Conservation (phyloP, 768 basidiomycete species). For the Rhizopogon roseolus region DNA sequence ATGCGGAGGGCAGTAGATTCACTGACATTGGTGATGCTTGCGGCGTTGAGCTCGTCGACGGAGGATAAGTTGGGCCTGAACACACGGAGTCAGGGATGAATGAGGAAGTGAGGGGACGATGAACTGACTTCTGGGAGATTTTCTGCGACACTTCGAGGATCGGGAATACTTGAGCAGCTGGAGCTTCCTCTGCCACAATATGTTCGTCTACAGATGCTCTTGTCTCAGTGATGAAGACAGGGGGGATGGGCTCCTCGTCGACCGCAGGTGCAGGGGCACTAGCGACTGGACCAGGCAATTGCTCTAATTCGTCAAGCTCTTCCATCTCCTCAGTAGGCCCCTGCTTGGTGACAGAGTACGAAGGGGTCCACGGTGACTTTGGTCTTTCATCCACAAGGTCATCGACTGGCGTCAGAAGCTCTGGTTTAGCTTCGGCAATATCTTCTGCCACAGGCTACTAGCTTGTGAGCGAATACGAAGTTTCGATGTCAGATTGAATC, state of each 20-base stretch:
- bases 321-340: conserved; percentile 12
- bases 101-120: not conserved
- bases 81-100: conserved; percentile 1
- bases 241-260: not conserved
- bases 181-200: not conserved
- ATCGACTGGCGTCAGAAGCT: conserved; percentile 1
- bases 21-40: not conserved
- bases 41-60: conserved; percentile 5
- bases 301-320: conserved; percentile 6
- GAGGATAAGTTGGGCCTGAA: conserved; percentile 4
- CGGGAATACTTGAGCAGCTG: conserved; percentile 8
- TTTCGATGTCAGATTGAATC: not conserved
- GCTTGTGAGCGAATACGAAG: not conserved
- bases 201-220: not conserved
- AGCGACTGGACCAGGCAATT: not conserved
- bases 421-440: not conserved
- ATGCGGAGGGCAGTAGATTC: conserved; percentile 5
- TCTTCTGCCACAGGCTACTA: not conserved
- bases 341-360: conserved; percentile 31
- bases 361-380: conserved; percentile 31
- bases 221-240: not conserved
- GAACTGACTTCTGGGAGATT: conserved; percentile 6
- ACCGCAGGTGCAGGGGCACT: not conserved
- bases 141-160: conserved; percentile 8
- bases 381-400: conserved; percentile 15